Conservation (phyloP, 805 yeast genomes). For the Ascoidea asiatica region DNA sequence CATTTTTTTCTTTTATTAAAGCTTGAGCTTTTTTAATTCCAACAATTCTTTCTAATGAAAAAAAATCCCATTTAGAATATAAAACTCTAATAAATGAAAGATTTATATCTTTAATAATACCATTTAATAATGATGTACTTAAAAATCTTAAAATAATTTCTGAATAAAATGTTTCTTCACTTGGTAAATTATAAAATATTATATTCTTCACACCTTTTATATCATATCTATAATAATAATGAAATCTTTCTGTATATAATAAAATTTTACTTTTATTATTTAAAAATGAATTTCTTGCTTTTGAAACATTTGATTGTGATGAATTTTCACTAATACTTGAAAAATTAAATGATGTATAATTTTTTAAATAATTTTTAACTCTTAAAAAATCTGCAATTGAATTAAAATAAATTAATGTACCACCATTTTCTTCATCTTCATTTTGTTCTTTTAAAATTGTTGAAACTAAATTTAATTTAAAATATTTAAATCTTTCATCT, state of each 20-base stretch:
- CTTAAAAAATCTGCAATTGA: slow-evolving; percentile 78
- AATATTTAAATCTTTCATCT: slow-evolving; percentile 69
- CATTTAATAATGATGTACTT: slow-evolving; percentile 40
- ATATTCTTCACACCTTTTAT: slow-evolving; percentile 75
- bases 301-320: slow-evolving; percentile 51
- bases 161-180: slow-evolving; percentile 70
- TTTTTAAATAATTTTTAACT: slow-evolving; percentile 45
- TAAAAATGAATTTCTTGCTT: slow-evolving; percentile 58
- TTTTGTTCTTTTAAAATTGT: slow-evolving; percentile 44
- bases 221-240: slow-evolving; percentile 79
- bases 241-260: slow-evolving; percentile 89
- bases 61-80: slow-evolving; percentile 70
- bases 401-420: slow-evolving; percentile 71
- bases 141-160: slow-evolving; percentile 55
- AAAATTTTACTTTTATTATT: slow-evolving; percentile 50
- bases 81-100: slow-evolving; percentile 33
- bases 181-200: slow-evolving; percentile 72
- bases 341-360: slow-evolving; percentile 49
- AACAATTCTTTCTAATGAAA: slow-evolving; percentile 69
- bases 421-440: slow-evolving; percentile 20
- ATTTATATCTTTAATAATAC: slow-evolving; percentile 31
- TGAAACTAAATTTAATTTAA: slow-evolving; percentile 63
- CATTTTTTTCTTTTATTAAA: slow-evolving; percentile 7
- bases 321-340: slow-evolving; percentile 79
- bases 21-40: slow-evolving; percentile 26